Evolutionary conservation across 2,329 filamentous ascomycete species (phyloP).

Genomic region (Fusarium hostae): DNA sequence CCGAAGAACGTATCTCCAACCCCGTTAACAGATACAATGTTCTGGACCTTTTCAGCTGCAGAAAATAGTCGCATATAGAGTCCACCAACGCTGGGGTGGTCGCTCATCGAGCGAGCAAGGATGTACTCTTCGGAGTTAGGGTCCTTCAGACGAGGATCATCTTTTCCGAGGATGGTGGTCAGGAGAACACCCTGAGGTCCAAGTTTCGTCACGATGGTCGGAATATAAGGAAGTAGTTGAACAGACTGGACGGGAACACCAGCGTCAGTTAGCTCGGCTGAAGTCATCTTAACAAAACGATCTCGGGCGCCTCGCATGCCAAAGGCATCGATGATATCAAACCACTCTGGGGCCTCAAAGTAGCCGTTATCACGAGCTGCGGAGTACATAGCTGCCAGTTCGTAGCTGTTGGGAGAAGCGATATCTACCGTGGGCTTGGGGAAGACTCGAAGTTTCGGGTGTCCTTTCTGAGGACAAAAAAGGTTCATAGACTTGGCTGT

Average conservation of each 20-base stretch:
- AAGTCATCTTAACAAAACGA: constrained; percentile 76
- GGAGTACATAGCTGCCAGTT: constrained; percentile 81
- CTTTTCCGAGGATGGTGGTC: constrained; percentile 73
- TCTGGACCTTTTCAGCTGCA: constrained; percentile 71
- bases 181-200: constrained; percentile 80
- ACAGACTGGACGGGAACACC: constrained; percentile 87
- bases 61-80: constrained; percentile 84
- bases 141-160: constrained; percentile 74
- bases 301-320: constrained; percentile 80
- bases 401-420: constrained; percentile 83
- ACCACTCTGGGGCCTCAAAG: constrained; percentile 80
- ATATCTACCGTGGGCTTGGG: constrained; percentile 75
- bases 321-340: constrained; percentile 80
- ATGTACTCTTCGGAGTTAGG: constrained; percentile 75
- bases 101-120: constrained; percentile 69
- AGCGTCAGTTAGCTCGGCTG: constrained; percentile 73
- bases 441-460: constrained; percentile 61
- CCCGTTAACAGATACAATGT: constrained; percentile 91
- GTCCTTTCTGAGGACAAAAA: constrained; percentile 62
- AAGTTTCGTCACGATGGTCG: constrained; percentile 85
- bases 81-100: constrained; percentile 70
- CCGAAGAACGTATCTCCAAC: constrained; percentile 94
- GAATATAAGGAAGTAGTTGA: constrained; percentile 88
- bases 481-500: constrained; percentile 78
- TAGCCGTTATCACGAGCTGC: constrained; percentile 74